phyloP scores from a whole-genome alignment of 2,329 filamentous ascomycete genomes.

The Penicillium glabrum region DNA sequence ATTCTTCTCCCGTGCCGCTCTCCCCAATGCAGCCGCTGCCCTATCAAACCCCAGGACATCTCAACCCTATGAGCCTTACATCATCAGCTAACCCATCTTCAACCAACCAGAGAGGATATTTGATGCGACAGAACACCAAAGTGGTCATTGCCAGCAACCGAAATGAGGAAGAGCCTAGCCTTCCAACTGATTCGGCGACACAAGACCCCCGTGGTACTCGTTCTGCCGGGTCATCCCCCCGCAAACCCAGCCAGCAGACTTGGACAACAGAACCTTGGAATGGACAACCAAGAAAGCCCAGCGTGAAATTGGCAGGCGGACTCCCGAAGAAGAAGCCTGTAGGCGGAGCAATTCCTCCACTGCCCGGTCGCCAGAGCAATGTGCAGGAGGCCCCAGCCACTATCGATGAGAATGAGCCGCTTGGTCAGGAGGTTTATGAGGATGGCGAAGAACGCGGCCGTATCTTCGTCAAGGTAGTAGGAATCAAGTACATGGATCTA shows the following conservation, averaged over 20 bases:
- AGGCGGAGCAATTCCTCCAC: slow-evolving; percentile 70
- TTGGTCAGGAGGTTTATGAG: slow-evolving; percentile 61
- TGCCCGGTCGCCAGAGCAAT: slow-evolving; percentile 86
- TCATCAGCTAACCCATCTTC: slow-evolving; percentile 63
- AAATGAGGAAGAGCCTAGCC: slow-evolving; percentile 57
- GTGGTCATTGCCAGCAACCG: slow-evolving; percentile 84
- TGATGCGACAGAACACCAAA: slow-evolving; percentile 99
- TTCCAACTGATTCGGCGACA: slow-evolving; percentile 25
- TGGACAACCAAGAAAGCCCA: slow-evolving; percentile 69
- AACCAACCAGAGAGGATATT: slow-evolving; percentile 85
- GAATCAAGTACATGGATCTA: slow-evolving; percentile 86
- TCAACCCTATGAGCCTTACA: slow-evolving; percentile 20
- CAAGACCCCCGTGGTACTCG: slow-evolving; percentile 49
- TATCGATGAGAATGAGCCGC: slow-evolving; percentile 67
- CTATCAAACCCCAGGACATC: slow-evolving; percentile 21
- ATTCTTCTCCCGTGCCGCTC: slow-evolving; percentile 15
- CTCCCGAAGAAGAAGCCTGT: slow-evolving; percentile 61
- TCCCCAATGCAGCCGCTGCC: slow-evolving; percentile 10
- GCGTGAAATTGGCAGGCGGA: slow-evolving; percentile 58
- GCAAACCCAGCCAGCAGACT: slow-evolving; percentile 79
- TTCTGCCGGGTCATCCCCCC: slow-evolving; percentile 69
- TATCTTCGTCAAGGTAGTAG: slow-evolving; percentile 97
- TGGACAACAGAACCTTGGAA: slow-evolving; percentile 99
- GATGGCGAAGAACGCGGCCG: slow-evolving; percentile 85
- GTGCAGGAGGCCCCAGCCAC: slow-evolving; percentile 62